A percentile compares a stretch with the other conserved stretches of the same genome.
Conservation (phyloP, 1,284 basidiomycete species). For the Rhizopogon parksii region DNA sequence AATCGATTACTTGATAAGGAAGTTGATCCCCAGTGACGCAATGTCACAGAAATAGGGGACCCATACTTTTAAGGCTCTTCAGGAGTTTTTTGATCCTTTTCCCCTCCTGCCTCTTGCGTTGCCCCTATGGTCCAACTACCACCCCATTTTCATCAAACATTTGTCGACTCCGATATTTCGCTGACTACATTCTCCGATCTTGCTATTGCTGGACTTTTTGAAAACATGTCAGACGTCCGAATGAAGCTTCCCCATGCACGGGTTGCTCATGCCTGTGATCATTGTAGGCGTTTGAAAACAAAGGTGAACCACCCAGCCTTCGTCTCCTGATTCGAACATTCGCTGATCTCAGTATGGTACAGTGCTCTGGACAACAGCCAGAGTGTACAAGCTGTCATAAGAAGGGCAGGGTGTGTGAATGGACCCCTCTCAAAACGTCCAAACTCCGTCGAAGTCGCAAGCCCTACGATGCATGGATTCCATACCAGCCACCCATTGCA, state of each 20-base stretch:
- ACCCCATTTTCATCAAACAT: too few species aligned
- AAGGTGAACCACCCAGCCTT: neutral
- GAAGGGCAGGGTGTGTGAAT: neutral
- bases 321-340: too few species aligned
- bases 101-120: too few species aligned
- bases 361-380: neutral
- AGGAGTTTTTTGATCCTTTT: too few species aligned
- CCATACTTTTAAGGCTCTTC: too few species aligned
- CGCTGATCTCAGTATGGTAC: neutral
- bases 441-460: neutral
- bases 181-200: too few species aligned
- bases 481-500: neutral
- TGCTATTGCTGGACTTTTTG: too few species aligned
- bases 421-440: neutral
- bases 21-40: too few species aligned
- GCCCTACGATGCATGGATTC: neutral
- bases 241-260: neutral
- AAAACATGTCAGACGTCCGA: neutral
- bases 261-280: neutral
- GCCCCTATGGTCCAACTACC: too few species aligned
- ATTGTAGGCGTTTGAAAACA: neutral
- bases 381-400: neutral
- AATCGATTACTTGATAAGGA: too few species aligned
- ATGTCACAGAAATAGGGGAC: too few species aligned
- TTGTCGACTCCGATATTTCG: too few species aligned